Base-by-base conservation (phyloP, 495 filamentous ascomycete genomes). In the Aspergillus taichungensis region DNA sequence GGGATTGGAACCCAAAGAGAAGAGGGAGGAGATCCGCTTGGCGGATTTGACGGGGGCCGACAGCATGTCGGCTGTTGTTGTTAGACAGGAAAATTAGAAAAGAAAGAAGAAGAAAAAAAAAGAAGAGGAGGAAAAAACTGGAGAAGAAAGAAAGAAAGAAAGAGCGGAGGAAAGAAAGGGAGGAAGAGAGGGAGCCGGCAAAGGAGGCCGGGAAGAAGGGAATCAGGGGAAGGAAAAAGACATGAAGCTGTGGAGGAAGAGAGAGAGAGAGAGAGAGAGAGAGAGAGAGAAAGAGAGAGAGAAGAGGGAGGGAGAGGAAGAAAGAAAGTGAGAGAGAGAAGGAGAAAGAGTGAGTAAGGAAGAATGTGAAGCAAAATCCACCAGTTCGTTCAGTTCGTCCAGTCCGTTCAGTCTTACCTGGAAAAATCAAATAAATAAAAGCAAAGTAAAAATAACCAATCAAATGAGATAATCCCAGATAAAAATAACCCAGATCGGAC, bases 11-110 rank as follows among this genome's bases (percentile, higher is more conserved):
- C 67, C 58, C 52, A 72, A 41, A 28, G 68, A 69, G 44, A 73
- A 71, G 29, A 73, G 63, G 33, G 69, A 73, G 8, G 68, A 72
- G 41, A 73, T 71, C 49, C 69, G 69, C 62, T 71, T 69, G 47
- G 69, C 68, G 51, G 68, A 68, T 53, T 71, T 73, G 49, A 66
- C 65, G 40, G 68, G 69, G 64, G 65, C 68, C 27, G 68, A 72
- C 54, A 72, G 57, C 68, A 73, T 73, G 42, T 49, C 67, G 35
- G 30, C 34, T 36, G 42, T 34, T 46, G 47, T 47, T 52, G 39
- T 32, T 7, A 33, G 46, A 2, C 2, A 24, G 4, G 13, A 34
- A 32, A 30, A 34, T 13, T 14, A 2, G n/a, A n/a, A n/a, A 12
- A 33, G 28, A 13, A 18, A 41, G 43, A 30, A 13, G 37, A 52